phyloP scores from a whole-genome alignment of 2,329 filamentous ascomycete species.

The Xylaria sp. region DNA sequence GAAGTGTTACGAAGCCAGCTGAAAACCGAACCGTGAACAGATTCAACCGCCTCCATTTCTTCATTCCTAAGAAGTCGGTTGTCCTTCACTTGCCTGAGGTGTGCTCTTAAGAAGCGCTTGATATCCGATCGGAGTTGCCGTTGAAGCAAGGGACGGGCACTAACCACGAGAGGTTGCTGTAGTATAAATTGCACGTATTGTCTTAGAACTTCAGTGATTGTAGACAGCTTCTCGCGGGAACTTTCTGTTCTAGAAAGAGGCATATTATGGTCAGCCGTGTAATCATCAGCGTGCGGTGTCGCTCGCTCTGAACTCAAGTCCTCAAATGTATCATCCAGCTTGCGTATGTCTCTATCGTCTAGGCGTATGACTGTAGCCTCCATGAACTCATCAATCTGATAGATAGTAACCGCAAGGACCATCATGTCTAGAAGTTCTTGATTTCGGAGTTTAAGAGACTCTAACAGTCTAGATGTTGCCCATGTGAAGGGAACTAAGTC shows the following conservation, averaged over 20 bases:
- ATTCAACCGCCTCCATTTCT: not conserved
- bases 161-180: not conserved
- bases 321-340: not conserved
- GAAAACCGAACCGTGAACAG: not conserved
- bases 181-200: not conserved
- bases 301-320: not conserved
- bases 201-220: not conserved
- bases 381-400: not conserved
- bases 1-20: not conserved
- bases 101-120: not conserved
- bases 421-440: conserved; percentile 4
- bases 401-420: conserved; percentile 3
- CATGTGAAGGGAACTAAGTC: conserved; percentile 1
- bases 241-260: not conserved
- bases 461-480: not conserved
- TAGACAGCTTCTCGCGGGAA: not conserved
- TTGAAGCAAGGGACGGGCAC: not conserved
- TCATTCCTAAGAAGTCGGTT: not conserved
- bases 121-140: not conserved
- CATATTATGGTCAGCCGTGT: not conserved
- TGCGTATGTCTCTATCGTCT: not conserved
- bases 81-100: not conserved
- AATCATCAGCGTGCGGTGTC: not conserved
- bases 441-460: not conserved
- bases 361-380: not conserved